phyloP scores from a whole-genome alignment of 1,139 yeast genomes.

The Williopsis jadinii region DNA sequence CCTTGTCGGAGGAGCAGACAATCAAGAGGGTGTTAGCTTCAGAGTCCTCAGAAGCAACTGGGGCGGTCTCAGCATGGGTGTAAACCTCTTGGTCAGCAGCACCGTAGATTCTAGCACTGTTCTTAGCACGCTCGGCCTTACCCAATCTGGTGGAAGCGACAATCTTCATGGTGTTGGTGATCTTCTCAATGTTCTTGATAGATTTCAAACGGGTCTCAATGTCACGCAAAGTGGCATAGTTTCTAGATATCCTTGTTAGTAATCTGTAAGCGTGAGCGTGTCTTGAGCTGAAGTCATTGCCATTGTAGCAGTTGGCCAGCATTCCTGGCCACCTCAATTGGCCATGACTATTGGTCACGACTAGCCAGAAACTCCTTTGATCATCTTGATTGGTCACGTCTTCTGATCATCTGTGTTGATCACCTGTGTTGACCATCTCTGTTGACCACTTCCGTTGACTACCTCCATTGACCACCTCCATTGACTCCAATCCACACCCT shows the following conservation, averaged over 20 bases:
- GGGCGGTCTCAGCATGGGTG: constrained; percentile 70
- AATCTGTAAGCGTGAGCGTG: too few relatives aligned
- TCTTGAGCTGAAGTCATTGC: too few relatives aligned
- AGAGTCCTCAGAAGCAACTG: constrained; percentile 36
- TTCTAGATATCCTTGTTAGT: constrained; percentile 37
- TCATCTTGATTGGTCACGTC: too few relatives aligned
- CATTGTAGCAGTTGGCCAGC: too few relatives aligned
- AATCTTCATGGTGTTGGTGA: constrained; percentile 98
- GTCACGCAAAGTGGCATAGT: constrained; percentile 97
- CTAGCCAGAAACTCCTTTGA: too few relatives aligned
- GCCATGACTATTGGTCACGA: too few relatives aligned
- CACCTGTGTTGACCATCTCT: too few relatives aligned
- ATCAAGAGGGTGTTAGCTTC: constrained; percentile 55
- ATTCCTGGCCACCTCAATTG: too few relatives aligned
- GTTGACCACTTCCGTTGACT: too few relatives aligned
- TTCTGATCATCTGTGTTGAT: too few relatives aligned
- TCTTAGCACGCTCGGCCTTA: constrained; percentile 95
- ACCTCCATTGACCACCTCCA: too few relatives aligned
- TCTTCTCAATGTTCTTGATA: constrained; percentile 96
- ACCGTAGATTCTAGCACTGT: constrained; percentile 79
- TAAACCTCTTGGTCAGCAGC: constrained; percentile 74
- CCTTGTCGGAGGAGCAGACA: constrained; percentile 94
- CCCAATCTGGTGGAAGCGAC: constrained; percentile 96
- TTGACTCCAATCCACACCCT: too few relatives aligned
- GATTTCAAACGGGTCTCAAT: constrained; percentile 97